A percentile compares a stretch with the other conserved stretches of the same genome.
phyloP scores from a whole-genome alignment of 2,329 filamentous ascomycete genomes.

The Monosporascus sp. region DNA sequence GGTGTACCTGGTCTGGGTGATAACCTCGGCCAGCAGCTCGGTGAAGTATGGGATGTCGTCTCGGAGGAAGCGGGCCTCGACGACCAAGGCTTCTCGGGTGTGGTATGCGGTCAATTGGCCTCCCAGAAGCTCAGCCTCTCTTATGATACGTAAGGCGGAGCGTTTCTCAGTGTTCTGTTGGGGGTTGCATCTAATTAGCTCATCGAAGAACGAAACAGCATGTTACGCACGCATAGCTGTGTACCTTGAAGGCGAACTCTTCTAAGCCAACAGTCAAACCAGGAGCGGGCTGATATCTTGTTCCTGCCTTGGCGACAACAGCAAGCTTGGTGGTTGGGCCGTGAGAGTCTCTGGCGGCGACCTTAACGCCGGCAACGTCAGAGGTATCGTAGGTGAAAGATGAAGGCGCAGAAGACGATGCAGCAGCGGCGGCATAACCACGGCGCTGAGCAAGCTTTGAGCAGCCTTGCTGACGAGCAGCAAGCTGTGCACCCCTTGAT shows the following conservation, averaged over 20 bases:
- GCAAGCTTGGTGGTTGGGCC: conserved; percentile 88
- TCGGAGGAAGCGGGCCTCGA: conserved; percentile 92
- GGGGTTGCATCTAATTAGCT: conserved; percentile 43
- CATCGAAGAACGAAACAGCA: conserved; percentile 12
- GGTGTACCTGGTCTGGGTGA: conserved; percentile 81
- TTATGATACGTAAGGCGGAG: conserved; percentile 85
- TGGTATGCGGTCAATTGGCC: conserved; percentile 83
- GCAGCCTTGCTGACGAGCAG: conserved; percentile 52
- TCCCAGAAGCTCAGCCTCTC: conserved; percentile 93
- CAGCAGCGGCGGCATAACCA: conserved; percentile 54
- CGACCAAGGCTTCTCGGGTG: conserved; percentile 85
- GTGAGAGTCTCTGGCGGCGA: conserved; percentile 83
- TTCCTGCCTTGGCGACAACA: conserved; percentile 89
- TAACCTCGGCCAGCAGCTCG: conserved; percentile 89
- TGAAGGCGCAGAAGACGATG: conserved; percentile 48
- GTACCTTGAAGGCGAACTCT: conserved; percentile 96
- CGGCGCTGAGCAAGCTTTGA: conserved; percentile 47
- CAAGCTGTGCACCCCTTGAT: conserved; percentile 53
- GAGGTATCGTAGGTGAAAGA: conserved; percentile 84
- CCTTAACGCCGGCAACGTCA: conserved; percentile 83
- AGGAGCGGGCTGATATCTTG: conserved; percentile 83
- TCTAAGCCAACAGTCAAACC: conserved; percentile 86
- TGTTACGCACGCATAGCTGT: conserved; percentile 13
- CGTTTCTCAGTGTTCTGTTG: conserved; percentile 76
- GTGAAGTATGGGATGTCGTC: conserved; percentile 96